These are phyloP conservation scores for Butyriboletus pseudospeciosus DNA, from an alignment of 1,284 basidiomycete species.

Conservation along the genomic window DNA sequence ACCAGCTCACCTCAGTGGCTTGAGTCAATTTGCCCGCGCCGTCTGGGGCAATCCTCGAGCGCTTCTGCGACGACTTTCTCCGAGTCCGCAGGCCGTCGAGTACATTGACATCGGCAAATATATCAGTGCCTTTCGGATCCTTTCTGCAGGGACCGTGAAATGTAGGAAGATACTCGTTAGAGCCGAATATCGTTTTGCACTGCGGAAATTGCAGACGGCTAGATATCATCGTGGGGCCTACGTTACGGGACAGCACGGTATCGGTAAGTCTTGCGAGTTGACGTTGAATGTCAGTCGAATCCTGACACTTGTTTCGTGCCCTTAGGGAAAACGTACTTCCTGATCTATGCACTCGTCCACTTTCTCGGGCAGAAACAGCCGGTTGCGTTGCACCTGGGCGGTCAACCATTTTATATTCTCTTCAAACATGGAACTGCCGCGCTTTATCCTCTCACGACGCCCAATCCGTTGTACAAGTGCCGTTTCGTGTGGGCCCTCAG, in stretches of 20 bases:
- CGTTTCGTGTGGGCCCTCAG: neutral
- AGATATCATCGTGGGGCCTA: neutral
- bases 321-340: neutral
- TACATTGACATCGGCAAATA: no score
- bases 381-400: neutral
- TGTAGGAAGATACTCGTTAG: no score
- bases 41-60: no score
- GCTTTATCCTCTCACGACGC: rapidly evolving
- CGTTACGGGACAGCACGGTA: neutral
- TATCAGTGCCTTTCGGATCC: no score
- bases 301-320: no score
- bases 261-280: neutral
- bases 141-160: no score
- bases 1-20: no score
- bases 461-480: rapidly evolving
- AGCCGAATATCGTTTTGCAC: neutral
- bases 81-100: no score
- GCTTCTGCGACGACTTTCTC: no score
- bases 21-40: no score
- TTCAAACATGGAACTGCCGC: neutral
- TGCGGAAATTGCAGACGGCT: neutral
- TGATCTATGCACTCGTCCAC: neutral
- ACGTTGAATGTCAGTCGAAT: neutral
- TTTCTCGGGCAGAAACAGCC: neutral
- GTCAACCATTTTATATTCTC: neutral